A percentile compares a stretch with the other conserved stretches of the same genome.
Conservation (phyloP, 345 rosid species). For the Euphorbia lathyris region DNA sequence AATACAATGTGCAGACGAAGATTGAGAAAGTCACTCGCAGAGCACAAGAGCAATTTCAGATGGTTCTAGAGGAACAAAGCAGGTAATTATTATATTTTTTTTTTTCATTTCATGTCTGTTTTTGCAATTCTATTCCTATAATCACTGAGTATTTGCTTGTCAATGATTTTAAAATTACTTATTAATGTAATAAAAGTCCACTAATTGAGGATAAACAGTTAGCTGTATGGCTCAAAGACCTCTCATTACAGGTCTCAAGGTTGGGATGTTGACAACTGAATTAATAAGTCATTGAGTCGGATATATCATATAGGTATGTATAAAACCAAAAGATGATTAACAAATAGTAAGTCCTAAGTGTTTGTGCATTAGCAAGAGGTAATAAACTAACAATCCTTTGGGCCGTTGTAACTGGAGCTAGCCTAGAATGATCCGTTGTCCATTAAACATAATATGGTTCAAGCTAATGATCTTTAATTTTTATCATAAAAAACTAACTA, state of each 20-base stretch:
- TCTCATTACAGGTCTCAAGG: background rate
- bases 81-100: constrained; percentile 37
- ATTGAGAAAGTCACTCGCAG: constrained; percentile 93
- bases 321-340: background rate
- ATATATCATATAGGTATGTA: background rate
- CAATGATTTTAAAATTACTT: background rate
- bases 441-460: background rate
- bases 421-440: background rate
- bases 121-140: constrained; percentile 13
- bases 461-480: background rate
- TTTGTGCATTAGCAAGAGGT: constrained; percentile 1
- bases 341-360: background rate
- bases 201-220: background rate
- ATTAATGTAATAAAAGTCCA: background rate
- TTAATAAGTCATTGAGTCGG: background rate
- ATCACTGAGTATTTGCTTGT: background rate
- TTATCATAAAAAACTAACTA: background rate
- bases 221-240: background rate
- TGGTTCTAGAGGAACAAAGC: constrained; percentile 92
- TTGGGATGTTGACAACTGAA: background rate
- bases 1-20: constrained; percentile 54
- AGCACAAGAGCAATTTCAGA: constrained; percentile 97
- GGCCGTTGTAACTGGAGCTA: background rate
- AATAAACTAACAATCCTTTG: background rate
- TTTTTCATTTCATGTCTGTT: constrained; percentile 2